phyloP scores from a whole-genome alignment of 208 protist species.

The Trypanosoma cruzi region DNA sequence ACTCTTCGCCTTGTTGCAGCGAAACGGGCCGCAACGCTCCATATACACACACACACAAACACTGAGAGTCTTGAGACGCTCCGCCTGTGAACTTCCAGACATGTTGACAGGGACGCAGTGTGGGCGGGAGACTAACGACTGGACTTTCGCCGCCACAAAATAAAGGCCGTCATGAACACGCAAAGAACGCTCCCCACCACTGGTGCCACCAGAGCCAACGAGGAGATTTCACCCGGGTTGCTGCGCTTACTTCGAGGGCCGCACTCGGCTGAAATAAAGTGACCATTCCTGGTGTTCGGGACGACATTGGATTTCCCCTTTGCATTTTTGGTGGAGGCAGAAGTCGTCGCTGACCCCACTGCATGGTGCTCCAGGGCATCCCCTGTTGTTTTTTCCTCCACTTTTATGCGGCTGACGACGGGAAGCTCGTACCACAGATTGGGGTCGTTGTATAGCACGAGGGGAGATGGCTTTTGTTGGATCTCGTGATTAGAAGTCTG shows the following conservation, averaged over 20 bases:
- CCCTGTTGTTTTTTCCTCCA: constrained; percentile 17
- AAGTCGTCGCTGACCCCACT: background rate
- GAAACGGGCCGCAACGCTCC: background rate
- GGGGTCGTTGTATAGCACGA: constrained; percentile 75
- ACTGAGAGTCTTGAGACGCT: background rate
- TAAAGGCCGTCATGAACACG: constrained; percentile 4
- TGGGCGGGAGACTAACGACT: background rate
- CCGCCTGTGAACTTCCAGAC: background rate
- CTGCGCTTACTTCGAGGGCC: background rate
- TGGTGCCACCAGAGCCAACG: constrained; percentile 9
- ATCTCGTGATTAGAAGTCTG: constrained; percentile 69
- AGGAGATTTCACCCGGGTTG: background rate
- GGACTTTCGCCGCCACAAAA: constrained; percentile 19
- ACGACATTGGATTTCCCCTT: background rate
- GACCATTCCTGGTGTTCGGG: constrained; percentile 10
- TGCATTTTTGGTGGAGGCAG: background rate
- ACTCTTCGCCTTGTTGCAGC: background rate
- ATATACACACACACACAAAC: background rate
- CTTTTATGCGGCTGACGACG: constrained; percentile 47
- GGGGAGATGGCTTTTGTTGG: constrained; percentile 71
- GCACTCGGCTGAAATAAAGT: background rate
- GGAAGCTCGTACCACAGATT: constrained; percentile 77
- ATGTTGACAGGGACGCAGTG: background rate
- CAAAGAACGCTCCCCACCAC: constrained; percentile 24
- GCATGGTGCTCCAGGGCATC: background rate